Evolutionary conservation across 1,284 basidiomycete genomes (phyloP).

Genomic region (Termitomyces sp.): DNA sequence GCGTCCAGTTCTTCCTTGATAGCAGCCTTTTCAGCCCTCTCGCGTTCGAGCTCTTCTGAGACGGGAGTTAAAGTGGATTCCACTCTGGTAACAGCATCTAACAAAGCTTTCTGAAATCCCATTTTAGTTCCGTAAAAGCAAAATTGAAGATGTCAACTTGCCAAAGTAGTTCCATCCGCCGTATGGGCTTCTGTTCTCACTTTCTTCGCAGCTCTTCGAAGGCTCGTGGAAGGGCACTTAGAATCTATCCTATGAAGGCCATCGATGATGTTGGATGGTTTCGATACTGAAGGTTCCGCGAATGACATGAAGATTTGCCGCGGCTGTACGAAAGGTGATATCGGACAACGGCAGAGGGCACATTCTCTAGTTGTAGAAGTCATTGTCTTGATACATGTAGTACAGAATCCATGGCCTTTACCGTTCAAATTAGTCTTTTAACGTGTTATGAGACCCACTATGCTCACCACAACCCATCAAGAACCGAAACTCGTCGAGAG

Average conservation of each 20-base stretch:
- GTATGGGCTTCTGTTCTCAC: conserved; percentile 6
- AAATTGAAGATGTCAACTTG: not conserved
- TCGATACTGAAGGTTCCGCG: conserved; percentile 8
- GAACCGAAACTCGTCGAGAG: conserved; percentile 10
- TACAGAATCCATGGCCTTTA: conserved; percentile 11
- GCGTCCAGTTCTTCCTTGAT: not conserved
- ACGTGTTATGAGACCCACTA: conserved; percentile 2
- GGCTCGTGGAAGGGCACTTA: conserved; percentile 6
- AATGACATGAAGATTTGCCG: conserved; percentile 16
- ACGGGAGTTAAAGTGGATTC: not conserved
- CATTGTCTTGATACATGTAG: not conserved
- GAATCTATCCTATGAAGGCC: conserved; percentile 12
- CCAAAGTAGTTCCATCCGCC: conserved; percentile 6
- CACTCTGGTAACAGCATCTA: conserved; percentile 1
- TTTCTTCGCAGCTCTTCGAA: conserved; percentile 10
- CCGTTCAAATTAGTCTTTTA: not conserved
- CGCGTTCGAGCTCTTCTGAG: conserved; percentile 6
- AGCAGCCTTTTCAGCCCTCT: conserved; percentile 3
- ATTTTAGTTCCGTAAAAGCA: not conserved
- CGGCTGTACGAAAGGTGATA: not conserved
- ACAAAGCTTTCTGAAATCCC: conserved; percentile 1
- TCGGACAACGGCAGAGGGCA: conserved; percentile 2
- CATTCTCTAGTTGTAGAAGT: not conserved
- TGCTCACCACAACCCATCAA: conserved; percentile 8
- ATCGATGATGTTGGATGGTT: conserved; percentile 6